Base-by-base conservation (phyloP, 257 asterid genomes). In the Rubia yunnanensis region DNA sequence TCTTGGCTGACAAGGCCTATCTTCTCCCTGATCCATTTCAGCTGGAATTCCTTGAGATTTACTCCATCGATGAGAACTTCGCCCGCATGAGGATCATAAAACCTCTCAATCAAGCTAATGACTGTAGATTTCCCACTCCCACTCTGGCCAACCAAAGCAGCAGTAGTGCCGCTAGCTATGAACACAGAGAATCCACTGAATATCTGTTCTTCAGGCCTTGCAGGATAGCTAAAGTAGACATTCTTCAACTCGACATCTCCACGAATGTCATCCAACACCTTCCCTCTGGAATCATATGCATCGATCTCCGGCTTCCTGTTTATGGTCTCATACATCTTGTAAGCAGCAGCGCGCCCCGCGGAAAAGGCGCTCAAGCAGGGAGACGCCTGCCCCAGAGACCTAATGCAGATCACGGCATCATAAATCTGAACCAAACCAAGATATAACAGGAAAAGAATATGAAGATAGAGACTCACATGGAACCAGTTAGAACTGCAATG, bases 111-210 rank as follows among this genome's bases (percentile, higher is more conserved):
- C 75, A 90, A 70, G 69, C 94, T 87, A 56, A 87, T 75, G 58
- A 87, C 95, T 0, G 97, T 90, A 5, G 97, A 90, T 70, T 90
- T 90, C 36, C 95, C 97, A 46, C 97, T 87, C 55, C 97, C 95
- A 57, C 97, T 90, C 67, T 87, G 94, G 14, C 97, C 97, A 53
- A 90, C 95, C 81, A 90, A 77, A 1, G 95, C 97, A 0, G 94
- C 82, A 8, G 97, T 85, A n/a, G 88, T 79, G 31, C 92, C 97
- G 9, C 76, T 79, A 3, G 88, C 80, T 64, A 90, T 84, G 63
- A 17, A 70, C 30, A 87, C 68, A 27, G 94, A 85, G 76, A 90
- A 85, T 13, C 92, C 94, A 34, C 74, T 70, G 69, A 90, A 90
- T 50, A 90, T 82, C 34, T 65, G 79, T 71, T 90, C 95, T 18